Conservation (phyloP, 176 grass and related monocot genomes). For the Eremochloa ophiuroides region DNA sequence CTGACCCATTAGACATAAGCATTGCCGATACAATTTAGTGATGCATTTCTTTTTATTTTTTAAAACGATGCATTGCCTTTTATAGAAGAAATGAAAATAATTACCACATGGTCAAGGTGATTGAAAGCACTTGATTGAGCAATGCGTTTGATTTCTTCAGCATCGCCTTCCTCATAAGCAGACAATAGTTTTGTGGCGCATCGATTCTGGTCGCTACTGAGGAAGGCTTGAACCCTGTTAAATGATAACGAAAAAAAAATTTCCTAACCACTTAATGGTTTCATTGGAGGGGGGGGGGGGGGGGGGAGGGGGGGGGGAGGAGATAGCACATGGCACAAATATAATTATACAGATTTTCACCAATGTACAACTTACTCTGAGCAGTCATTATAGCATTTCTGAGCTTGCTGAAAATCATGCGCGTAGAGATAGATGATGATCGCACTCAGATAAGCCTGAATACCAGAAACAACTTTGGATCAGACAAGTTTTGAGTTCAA, state of each 20-base stretch:
- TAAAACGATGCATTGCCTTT: too few relatives aligned
- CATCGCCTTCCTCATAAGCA: constrained; percentile 86
- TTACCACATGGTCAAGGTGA: constrained; percentile 94
- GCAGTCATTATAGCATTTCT: constrained; percentile 99
- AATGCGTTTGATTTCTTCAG: constrained; percentile 76
- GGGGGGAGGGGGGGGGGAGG: too few relatives aligned
- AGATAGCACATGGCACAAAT: constrained; percentile 1
- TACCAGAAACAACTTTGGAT: constrained; percentile 4
- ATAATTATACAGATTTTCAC: not conserved
- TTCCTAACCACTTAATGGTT: not conserved
- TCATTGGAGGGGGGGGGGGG: too few relatives aligned
- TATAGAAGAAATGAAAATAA: not conserved
- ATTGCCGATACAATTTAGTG: not conserved
- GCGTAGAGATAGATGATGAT: constrained; percentile 90
- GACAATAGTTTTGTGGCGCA: constrained; percentile 72
- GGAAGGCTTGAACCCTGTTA: constrained; percentile 79
- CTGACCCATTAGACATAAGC: not conserved
- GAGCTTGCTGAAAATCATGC: constrained; percentile 97
- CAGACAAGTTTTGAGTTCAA: not conserved
- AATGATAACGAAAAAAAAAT: not conserved
- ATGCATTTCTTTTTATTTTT: not conserved
- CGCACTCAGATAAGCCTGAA: constrained; percentile 93
- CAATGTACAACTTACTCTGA: constrained; percentile 65
- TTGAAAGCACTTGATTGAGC: constrained; percentile 69
- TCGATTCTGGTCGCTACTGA: constrained; percentile 80